A percentile compares a stretch with the other conserved stretches of the same genome.
Conservation (phyloP, 345 rosid species). For the Raphanus raphanistrum region DNA sequence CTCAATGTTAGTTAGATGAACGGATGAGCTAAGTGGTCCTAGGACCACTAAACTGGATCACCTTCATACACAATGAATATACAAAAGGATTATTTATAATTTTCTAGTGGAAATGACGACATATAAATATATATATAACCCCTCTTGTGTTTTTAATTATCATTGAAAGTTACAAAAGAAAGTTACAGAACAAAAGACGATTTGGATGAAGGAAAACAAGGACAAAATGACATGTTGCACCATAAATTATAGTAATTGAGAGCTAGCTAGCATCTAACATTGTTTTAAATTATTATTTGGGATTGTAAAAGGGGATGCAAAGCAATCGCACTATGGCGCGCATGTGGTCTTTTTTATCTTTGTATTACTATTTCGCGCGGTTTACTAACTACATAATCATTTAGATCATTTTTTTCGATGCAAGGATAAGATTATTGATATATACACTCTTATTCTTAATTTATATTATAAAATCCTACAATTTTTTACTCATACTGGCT, state of each 20-base stretch:
- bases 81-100: neutral
- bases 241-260: neutral
- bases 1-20: neutral
- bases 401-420: neutral
- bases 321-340: neutral
- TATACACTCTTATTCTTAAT: neutral
- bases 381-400: neutral
- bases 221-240: neutral
- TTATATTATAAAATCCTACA: neutral
- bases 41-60: constrained; percentile 26
- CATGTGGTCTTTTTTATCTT: constrained; percentile 11
- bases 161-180: neutral
- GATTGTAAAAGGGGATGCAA: neutral
- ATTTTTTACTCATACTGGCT: no score
- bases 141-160: neutral
- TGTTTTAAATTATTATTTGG: neutral
- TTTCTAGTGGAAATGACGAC: constrained; percentile 4
- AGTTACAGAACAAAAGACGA: neutral
- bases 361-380: neutral
- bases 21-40: constrained; percentile 34
- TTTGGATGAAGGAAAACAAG: neutral
- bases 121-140: neutral
- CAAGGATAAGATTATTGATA: neutral
- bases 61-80: constrained; percentile 8
- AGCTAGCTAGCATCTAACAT: neutral